Evolutionary conservation across 2,329 filamentous ascomycete genomes (phyloP), one percentile per base, ranked within the genome.

Genomic region (Xylaria hypoxylon): DNA sequence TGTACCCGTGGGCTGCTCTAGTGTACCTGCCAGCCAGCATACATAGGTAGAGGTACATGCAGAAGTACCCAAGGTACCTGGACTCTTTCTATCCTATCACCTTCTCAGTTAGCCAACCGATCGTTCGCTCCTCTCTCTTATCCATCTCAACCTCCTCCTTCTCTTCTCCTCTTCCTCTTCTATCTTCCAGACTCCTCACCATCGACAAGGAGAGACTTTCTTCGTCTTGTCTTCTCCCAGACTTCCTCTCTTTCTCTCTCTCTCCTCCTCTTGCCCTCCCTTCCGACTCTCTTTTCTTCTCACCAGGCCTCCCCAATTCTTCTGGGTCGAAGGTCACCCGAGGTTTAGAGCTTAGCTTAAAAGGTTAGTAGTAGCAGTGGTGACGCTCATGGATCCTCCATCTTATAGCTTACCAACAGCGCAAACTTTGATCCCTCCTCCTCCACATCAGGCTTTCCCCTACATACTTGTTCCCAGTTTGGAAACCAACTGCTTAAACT

Each of bases 231-330:
- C 72, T 74, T 44, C 50, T 66, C 51, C 71, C 69, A 66, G 59
- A 61, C 58, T 65, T 64, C 58, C 52, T 65, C 63, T 67, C 61
- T 69, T 60, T 63, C 69, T 68, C 70, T 70, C 71, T 70, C 67
- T 71, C 66, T 64, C 68, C 60, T 58, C 55, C 64, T 63, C 59
- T 64, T 69, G 73, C 75, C 76, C 73, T 75, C 72, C 22, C 22
- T 70, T 72, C 75, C 74, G 73, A 72, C 75, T 74, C 72, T 77
- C 73, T 76, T 76, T 76, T 77, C 75, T 73, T 74, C 68, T 73
- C 68, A 68, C 70, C 76, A 74, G 77, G 77, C 78, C 77, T 78
- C 76, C 72, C 73, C 74, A 75, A 77, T 79, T 77, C 70, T 71
- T 71, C 69, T 67, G 62, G 66, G 70, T 42, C 62, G 67, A 72